Base-by-base conservation (phyloP, 257 asterid genomes). In the Nicotiana benthamiana region DNA sequence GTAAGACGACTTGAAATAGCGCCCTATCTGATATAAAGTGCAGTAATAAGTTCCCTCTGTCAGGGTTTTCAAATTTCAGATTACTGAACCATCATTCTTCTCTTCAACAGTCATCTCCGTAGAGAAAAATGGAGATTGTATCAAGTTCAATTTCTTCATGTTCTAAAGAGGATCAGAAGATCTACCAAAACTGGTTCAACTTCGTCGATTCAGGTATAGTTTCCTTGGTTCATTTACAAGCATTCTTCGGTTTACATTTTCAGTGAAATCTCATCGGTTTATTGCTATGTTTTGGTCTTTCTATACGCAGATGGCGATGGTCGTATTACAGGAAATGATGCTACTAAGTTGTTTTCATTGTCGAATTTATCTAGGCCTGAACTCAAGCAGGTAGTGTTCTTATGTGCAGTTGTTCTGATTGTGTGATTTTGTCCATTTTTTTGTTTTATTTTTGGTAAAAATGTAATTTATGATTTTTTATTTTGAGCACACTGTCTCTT, bases 271-370 rank as follows among this genome's bases (percentile, higher is more conserved):
- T 28, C 17, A 9, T 10, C 5, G 13, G 16, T 64, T 80, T 48
- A 75, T 51, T 2, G 62, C 62, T 74, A 3, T 77, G 52, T 79
- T 9, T 75, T 53, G 6, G 56, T 12, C 20, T 9, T 82, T 83
- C 53, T 43, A 34, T 82, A n/a, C 70, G 9, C 82, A 95, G 98
- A 95, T 85, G 90, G 91, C 1, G 98, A 95, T 83, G 95, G 95
- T 34, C 96, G 98, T 61, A 72, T 95, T 61, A 93, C 95, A 17
- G 98, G 94, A 70, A 93, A 82, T 81, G 98, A 93, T 20, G 95
- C 97, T 27, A 87, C 88, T 3, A 89, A 79, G 28, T 86, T 95
- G 79, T 92, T 95, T 75, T 75, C 88, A n/a, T 64, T 91, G 90
- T 93, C 98, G 34, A 89, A 88, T 85, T 83, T 95, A 16, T 81